Conservation (phyloP, 176 grass and related monocot species). For the Phoenix roebelenii region DNA sequence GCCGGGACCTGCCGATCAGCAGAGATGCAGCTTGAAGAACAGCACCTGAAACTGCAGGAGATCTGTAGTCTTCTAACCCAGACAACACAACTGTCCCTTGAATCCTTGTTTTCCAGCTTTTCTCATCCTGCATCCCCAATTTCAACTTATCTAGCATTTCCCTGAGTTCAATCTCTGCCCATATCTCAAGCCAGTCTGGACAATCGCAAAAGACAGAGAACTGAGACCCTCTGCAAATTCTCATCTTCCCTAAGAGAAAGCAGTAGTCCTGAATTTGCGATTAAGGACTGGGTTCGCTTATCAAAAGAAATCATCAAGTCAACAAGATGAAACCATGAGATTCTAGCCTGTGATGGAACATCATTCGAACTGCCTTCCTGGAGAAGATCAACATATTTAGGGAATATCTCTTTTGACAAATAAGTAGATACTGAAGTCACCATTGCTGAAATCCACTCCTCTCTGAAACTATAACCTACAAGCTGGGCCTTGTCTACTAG, state of each 20-base stretch:
- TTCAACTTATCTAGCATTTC: conserved; percentile 55
- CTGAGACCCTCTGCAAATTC: conserved; percentile 62
- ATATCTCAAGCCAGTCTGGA: conserved; percentile 86
- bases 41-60: conserved; percentile 41
- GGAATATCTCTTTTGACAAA: conserved; percentile 78
- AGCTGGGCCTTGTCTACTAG: conserved; percentile 85
- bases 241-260: conserved; percentile 65
- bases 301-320: conserved; percentile 97
- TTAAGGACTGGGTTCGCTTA: conserved; percentile 62
- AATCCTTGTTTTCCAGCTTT: conserved; percentile 52
- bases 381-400: conserved; percentile 55
- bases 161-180: conserved; percentile 71
- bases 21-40: conserved; percentile 52
- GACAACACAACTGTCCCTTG: conserved; percentile 37
- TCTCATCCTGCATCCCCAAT: conserved; percentile 51
- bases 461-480: conserved; percentile 92
- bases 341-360: conserved; percentile 27
- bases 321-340: conserved; percentile 75
- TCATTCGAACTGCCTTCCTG: conserved; percentile 37
- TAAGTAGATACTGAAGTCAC: conserved; percentile 61
- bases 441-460: conserved; percentile 80
- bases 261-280: conserved; percentile 47
- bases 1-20: conserved; percentile 55
- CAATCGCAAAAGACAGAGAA: conserved; percentile 74
- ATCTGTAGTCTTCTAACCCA: conserved; percentile 62